Evolutionary conservation across 768 basidiomycete species (phyloP).

Genomic region (Mycena amicta): DNA sequence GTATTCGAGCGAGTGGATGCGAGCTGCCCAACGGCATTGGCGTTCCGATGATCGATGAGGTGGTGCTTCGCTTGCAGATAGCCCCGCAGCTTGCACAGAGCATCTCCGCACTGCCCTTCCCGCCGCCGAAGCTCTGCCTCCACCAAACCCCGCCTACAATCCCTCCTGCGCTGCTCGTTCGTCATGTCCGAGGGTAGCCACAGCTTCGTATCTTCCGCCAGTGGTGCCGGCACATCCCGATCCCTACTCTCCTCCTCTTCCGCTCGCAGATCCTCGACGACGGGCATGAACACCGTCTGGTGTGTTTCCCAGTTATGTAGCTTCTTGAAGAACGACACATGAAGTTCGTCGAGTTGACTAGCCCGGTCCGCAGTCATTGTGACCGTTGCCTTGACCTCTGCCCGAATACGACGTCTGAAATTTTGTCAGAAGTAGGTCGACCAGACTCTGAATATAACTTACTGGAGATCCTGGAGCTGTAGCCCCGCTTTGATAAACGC

Average conservation of each 20-base stretch:
- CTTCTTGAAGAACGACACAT: slow-evolving; percentile 1
- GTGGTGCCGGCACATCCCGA: background rate
- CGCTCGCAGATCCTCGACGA: background rate
- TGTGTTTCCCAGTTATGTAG: background rate
- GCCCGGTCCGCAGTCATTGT: background rate
- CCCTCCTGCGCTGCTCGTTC: background rate
- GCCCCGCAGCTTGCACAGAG: too few relatives aligned
- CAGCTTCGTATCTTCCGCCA: slow-evolving; percentile 11
- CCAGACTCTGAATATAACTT: background rate
- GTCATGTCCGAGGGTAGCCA: slow-evolving; percentile 13
- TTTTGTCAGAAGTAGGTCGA: background rate
- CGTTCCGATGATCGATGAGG: too few relatives aligned
- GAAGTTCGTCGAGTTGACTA: slow-evolving; percentile 8
- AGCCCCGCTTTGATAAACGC: background rate
- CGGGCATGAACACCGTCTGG: slow-evolving; percentile 10
- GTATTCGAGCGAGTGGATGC: too few relatives aligned
- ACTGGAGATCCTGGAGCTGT: slow-evolving; percentile 5
- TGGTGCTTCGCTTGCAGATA: too few relatives aligned
- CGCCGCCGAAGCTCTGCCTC: too few relatives aligned
- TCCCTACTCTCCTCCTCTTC: slow-evolving; percentile 10
- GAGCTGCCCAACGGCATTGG: too few relatives aligned
- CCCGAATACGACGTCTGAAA: background rate
- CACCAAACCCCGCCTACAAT: too few relatives aligned
- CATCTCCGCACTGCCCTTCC: too few relatives aligned
- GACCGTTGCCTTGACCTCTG: background rate